Evolutionary conservation across 371 early-diverging fungal genomes (phyloP).

Genomic region (Haplosporangium sp.): DNA sequence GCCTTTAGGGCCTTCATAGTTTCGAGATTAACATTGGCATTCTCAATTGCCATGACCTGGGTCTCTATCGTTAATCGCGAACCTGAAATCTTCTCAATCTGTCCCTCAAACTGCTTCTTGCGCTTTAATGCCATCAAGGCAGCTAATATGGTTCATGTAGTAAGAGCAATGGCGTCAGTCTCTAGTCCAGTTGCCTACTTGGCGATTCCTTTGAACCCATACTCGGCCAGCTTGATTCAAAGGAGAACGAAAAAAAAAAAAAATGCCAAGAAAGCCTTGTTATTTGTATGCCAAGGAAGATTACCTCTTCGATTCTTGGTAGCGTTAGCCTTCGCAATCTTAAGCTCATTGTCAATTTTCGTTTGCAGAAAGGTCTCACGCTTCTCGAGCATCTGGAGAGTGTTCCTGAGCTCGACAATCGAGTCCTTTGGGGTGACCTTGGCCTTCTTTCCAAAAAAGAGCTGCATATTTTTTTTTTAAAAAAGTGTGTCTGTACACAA

Average conservation of each 20-base stretch:
- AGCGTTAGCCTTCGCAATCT: slow-evolving; percentile 89
- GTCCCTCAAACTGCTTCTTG: slow-evolving; percentile 88
- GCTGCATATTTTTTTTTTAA: slow-evolving; percentile 67
- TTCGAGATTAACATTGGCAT: slow-evolving; percentile 95
- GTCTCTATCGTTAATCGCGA: slow-evolving; percentile 94
- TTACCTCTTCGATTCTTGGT: slow-evolving; percentile 93
- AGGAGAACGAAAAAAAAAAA: neutral
- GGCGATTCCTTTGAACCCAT: neutral
- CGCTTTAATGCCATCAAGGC: slow-evolving; percentile 96
- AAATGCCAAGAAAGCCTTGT: slow-evolving; percentile 1
- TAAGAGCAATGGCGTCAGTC: slow-evolving; percentile 7
- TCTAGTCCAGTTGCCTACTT: neutral
- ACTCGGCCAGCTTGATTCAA: neutral
- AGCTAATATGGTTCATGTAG: slow-evolving; percentile 54
- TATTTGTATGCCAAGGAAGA: neutral
- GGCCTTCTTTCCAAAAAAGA: slow-evolving; percentile 86
- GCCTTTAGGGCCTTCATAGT: slow-evolving; percentile 96
- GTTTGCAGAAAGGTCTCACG: slow-evolving; percentile 87
- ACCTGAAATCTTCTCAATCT: slow-evolving; percentile 90
- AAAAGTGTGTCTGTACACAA: neutral
- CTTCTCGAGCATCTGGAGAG: slow-evolving; percentile 94
- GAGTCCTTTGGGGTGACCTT: slow-evolving; percentile 94
- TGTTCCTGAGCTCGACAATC: slow-evolving; percentile 91
- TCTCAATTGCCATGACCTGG: slow-evolving; percentile 96
- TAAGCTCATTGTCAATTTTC: slow-evolving; percentile 90